Percentiles rank a stretch among this genome's conserved stretches.
Conservation (phyloP, 257 asterid genomes). For the Jaltomata sinuosa region DNA sequence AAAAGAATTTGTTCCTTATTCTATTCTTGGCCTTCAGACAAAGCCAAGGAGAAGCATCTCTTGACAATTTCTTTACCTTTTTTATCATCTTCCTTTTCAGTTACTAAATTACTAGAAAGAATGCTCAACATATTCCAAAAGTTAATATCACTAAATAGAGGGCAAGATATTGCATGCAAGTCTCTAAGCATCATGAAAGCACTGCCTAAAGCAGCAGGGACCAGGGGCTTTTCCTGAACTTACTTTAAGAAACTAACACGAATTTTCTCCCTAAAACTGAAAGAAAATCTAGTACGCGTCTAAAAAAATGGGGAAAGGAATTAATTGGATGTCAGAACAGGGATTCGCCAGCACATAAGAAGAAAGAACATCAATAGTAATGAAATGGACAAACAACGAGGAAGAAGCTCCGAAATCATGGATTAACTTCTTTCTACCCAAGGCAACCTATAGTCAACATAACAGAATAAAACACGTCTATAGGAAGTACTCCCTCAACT, state of each 20-base stretch:
- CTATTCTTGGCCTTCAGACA: slow-evolving; percentile 57
- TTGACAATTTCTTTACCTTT: slow-evolving; percentile 7
- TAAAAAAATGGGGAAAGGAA: not conserved
- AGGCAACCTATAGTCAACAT: not conserved
- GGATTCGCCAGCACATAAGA: not conserved
- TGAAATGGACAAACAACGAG: not conserved
- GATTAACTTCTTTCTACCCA: not conserved
- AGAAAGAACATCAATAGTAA: not conserved
- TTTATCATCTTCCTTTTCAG: not conserved
- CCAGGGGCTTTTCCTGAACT: not conserved
- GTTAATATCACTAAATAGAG: not conserved
- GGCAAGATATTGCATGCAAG: not conserved
- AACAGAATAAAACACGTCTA: not conserved
- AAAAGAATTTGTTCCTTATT: slow-evolving; percentile 52
- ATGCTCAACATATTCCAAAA: not conserved
- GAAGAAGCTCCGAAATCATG: not conserved
- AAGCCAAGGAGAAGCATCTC: slow-evolving; percentile 45
- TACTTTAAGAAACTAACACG: not conserved
- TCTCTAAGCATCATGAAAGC: not conserved
- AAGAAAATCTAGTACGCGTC: not conserved
- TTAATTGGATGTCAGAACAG: not conserved
- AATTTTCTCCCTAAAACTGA: not conserved
- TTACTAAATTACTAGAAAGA: not conserved
- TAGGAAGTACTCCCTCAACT: not conserved
- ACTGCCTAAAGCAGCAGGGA: not conserved